Evolutionary conservation across 441 rosid genomes (phyloP).

Genomic region (Erodium trifolium): DNA sequence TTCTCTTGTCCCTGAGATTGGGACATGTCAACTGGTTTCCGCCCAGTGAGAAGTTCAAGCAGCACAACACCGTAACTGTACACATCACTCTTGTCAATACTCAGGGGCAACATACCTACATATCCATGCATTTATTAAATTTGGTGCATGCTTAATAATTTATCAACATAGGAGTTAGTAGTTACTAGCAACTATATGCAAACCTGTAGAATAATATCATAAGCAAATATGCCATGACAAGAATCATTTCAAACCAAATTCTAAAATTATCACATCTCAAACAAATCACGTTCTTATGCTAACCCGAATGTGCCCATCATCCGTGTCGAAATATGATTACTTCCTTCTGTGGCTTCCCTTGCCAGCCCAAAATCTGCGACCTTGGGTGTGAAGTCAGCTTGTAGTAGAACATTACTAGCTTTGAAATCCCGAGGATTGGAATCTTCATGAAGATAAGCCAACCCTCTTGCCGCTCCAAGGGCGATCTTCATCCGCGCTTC

Average conservation of each 20-base stretch:
- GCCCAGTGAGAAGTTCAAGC: slow-evolving; percentile 80
- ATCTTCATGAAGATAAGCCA: slow-evolving; percentile 95
- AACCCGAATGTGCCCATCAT: slow-evolving; percentile 99
- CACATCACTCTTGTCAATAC: slow-evolving; percentile 87
- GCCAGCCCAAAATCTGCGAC: slow-evolving; percentile 96
- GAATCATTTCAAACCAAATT: neutral
- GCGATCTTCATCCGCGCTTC: slow-evolving; percentile 47
- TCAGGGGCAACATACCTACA: slow-evolving; percentile 27
- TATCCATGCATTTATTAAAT: slow-evolving; percentile 66
- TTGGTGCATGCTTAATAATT: neutral
- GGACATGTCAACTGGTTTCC: slow-evolving; percentile 88
- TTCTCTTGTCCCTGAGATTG: slow-evolving; percentile 90
- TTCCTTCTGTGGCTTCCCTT: slow-evolving; percentile 79
- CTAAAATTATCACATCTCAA: neutral
- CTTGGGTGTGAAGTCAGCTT: slow-evolving; percentile 84
- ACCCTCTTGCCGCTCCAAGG: slow-evolving; percentile 51
- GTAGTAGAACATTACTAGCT: slow-evolving; percentile 83
- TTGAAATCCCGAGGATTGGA: slow-evolving; percentile 95
- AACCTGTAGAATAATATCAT: neutral
- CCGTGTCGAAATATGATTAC: slow-evolving; percentile 83
- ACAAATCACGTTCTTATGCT: neutral
- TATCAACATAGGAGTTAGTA: neutral
- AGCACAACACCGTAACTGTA: slow-evolving; percentile 97
- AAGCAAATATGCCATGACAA: neutral
- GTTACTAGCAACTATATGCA: too few relatives aligned